These are phyloP conservation scores for Hypoxylon rickii DNA, from an alignment of 495 filamentous ascomycete genomes.

Conservation along the genomic window DNA sequence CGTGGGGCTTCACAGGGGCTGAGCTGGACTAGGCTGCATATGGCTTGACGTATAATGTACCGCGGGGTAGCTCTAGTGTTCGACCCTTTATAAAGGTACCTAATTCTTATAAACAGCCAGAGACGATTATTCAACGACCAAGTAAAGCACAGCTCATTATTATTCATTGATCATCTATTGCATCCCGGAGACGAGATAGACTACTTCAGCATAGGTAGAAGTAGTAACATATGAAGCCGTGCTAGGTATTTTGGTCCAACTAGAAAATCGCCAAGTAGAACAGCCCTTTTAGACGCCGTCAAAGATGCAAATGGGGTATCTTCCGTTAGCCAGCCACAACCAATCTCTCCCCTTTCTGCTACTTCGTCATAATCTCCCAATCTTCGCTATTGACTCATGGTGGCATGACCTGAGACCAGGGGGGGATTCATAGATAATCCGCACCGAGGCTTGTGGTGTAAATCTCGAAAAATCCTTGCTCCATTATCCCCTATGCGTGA, in stretches of 20 bases:
- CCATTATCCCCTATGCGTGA: constrained; percentile 58
- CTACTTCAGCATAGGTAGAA: background rate
- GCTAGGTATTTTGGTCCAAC: too few relatives aligned
- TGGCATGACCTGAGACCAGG: background rate
- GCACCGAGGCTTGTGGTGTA: too few relatives aligned
- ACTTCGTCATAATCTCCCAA: background rate
- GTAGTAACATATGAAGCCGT: background rate
- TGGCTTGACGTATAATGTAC: too few relatives aligned
- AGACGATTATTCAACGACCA: too few relatives aligned
- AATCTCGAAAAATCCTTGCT: too few relatives aligned
- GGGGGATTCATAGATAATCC: background rate
- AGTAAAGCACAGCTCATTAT: too few relatives aligned
- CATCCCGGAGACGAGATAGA: too few relatives aligned
- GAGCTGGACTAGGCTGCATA: too few relatives aligned
- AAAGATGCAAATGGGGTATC: constrained; percentile 36
- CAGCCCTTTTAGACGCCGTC: constrained; percentile 30
- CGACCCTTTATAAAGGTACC: constrained; percentile 2
- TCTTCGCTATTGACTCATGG: background rate
- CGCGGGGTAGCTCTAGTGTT: constrained; percentile 27
- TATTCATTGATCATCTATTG: too few relatives aligned
- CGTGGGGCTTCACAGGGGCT: constrained; percentile 10
- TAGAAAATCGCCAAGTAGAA: too few relatives aligned
- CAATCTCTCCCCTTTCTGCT: background rate
- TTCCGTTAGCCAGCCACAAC: constrained; percentile 23
- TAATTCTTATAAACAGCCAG: too few relatives aligned